Conservation (phyloP, 1,284 basidiomycete genomes). For the Tetrapyrgos nigripes region DNA sequence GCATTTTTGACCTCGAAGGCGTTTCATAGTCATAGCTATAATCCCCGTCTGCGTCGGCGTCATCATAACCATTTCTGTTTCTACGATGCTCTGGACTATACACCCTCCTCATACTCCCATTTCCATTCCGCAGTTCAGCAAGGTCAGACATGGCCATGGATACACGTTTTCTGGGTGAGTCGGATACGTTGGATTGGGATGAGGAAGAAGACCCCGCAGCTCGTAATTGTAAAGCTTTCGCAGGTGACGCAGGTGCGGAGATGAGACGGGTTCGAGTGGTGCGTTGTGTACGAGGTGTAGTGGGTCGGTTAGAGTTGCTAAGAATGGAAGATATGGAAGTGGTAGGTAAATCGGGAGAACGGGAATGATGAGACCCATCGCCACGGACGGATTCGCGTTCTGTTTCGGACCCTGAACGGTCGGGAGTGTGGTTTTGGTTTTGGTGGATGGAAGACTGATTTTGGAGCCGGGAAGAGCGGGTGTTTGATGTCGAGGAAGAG, state of each 20-base stretch:
- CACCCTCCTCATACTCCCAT: constrained; percentile 29
- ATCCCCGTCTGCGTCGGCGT: too few species aligned
- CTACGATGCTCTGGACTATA: constrained; percentile 46
- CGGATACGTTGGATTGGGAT: constrained; percentile 4
- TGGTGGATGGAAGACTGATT: constrained; percentile 31
- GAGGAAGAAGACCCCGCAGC: constrained; percentile 8
- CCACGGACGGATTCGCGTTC: constrained; percentile 61
- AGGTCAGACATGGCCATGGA: constrained; percentile 30
- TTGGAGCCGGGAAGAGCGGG: constrained; percentile 37
- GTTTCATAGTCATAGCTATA: constrained; percentile 34
- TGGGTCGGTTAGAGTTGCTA: constrained; percentile 28
- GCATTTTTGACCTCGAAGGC: constrained; percentile 18
- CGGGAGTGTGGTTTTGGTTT: constrained; percentile 8
- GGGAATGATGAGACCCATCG: constrained; percentile 39
- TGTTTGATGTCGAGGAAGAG: constrained; percentile 32
- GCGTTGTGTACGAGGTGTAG: constrained; percentile 33
- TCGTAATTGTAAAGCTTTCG: constrained; percentile 39
- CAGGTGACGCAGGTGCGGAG: constrained; percentile 64
- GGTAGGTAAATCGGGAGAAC: constrained; percentile 19
- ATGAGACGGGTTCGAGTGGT: constrained; percentile 49
- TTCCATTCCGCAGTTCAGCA: constrained; percentile 24
- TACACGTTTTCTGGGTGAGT: constrained; percentile 29
- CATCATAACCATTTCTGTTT: constrained; percentile 51
- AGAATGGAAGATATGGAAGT: constrained; percentile 16
- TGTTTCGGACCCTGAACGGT: constrained; percentile 78